Evolutionary conservation across 169 alveolate species (phyloP).

Genomic region (Babesia sp.): DNA sequence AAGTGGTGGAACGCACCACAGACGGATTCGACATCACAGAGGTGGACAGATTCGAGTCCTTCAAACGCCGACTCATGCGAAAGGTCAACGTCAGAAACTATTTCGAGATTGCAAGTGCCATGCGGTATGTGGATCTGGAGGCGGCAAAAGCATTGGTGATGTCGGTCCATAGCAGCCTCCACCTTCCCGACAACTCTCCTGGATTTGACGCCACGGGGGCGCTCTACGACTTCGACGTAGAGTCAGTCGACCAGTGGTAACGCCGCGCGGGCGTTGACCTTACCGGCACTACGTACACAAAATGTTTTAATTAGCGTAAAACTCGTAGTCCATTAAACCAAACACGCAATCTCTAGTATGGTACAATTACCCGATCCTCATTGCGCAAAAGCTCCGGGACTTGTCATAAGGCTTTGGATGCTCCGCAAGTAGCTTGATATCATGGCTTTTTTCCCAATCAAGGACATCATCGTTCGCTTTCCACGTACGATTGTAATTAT

Average conservation of each 20-base stretch:
- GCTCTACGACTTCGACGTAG: constrained; percentile 32
- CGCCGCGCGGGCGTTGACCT: too few species aligned
- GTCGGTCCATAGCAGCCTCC: not conserved
- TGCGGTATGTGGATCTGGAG: constrained; percentile 28
- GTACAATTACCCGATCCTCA: constrained; percentile 53
- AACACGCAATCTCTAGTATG: not conserved
- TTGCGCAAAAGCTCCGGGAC: constrained; percentile 37
- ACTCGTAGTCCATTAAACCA: not conserved
- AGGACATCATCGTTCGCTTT: constrained; percentile 69
- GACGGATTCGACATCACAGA: constrained; percentile 42
- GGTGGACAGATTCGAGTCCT: constrained; percentile 37
- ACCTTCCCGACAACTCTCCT: constrained; percentile 7
- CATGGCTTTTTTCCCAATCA: constrained; percentile 57
- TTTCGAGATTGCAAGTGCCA: constrained; percentile 12
- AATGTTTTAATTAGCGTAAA: not conserved
- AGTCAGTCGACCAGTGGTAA: constrained; percentile 10
- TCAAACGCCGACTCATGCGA: constrained; percentile 21
- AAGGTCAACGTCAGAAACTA: constrained; percentile 45
- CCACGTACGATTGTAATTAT: constrained; percentile 54
- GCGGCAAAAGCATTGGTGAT: constrained; percentile 23
- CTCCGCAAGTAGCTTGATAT: constrained; percentile 60
- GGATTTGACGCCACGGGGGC: constrained; percentile 41
- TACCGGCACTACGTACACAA: too few species aligned
- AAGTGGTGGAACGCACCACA: constrained; percentile 18
- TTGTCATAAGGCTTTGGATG: constrained; percentile 66